phyloP scores from a whole-genome alignment of 352 stramenopile genomes.

The Globisporangium okanoganense region DNA sequence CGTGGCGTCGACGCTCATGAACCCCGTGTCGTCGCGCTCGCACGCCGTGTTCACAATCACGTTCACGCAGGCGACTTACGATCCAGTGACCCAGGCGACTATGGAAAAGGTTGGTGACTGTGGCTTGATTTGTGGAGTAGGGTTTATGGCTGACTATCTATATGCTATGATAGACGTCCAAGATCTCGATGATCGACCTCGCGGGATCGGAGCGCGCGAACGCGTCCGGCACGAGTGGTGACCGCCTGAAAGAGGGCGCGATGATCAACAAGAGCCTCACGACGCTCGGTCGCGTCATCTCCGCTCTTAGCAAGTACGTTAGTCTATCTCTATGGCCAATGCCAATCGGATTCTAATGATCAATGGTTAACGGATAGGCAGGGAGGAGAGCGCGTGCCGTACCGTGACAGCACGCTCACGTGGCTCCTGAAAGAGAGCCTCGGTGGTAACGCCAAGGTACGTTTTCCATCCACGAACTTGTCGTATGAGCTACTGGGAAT shows the following conservation, averaged over 20 bases:
- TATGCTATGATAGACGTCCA: conserved; percentile 47
- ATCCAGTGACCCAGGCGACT: conserved; percentile 46
- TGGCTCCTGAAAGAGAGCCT: conserved; percentile 87
- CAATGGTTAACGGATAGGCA: conserved; percentile 20
- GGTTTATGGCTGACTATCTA: not conserved
- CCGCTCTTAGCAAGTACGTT: conserved; percentile 65
- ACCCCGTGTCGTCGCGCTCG: conserved; percentile 92
- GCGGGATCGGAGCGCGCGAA: conserved; percentile 80
- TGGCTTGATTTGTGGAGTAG: not conserved
- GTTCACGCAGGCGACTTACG: conserved; percentile 74
- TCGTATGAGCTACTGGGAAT: no score
- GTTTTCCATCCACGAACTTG: not conserved
- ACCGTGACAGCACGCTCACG: conserved; percentile 83
- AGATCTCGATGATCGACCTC: conserved; percentile 86
- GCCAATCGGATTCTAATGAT: no score
- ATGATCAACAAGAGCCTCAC: conserved; percentile 93
- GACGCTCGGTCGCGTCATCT: conserved; percentile 87
- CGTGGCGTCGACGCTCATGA: conserved; percentile 96
- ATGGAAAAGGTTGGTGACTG: conserved; percentile 50
- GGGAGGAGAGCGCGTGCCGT: conserved; percentile 63
- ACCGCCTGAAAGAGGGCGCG: conserved; percentile 87
- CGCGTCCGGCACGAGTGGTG: conserved; percentile 75
- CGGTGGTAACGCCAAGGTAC: conserved; percentile 74
- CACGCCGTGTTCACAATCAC: conserved; percentile 98
- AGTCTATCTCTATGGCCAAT: not conserved